Conservation (phyloP, 495 filamentous ascomycete species). For the Cercophora samala region DNA sequence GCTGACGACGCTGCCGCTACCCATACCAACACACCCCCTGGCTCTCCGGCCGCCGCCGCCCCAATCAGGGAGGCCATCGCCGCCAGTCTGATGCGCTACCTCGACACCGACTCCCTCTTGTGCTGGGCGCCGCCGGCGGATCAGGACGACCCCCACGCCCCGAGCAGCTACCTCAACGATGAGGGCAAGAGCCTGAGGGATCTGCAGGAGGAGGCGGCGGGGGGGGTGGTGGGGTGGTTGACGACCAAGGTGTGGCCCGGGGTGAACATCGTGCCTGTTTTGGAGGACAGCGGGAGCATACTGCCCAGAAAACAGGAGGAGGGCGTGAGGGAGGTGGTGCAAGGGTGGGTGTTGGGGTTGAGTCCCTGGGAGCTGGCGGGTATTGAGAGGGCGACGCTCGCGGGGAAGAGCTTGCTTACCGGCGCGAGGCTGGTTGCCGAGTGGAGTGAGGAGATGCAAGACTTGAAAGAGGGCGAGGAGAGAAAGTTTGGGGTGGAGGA, state of each 20-base stretch:
- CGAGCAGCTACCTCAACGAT: constrained; percentile 19
- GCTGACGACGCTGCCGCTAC: constrained; percentile 50
- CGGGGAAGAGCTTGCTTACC: constrained; percentile 79
- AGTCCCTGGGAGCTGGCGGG: constrained; percentile 76
- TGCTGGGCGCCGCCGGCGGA: constrained; percentile 71
- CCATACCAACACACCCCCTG: too few relatives aligned
- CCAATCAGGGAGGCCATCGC: constrained; percentile 56
- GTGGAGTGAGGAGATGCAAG: constrained; percentile 70
- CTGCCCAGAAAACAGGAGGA: constrained; percentile 66
- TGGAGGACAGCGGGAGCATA: constrained; percentile 59
- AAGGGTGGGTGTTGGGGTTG: constrained; percentile 72
- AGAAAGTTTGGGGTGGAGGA: constrained; percentile 61
- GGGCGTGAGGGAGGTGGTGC: constrained; percentile 69
- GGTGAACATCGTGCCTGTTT: constrained; percentile 66
- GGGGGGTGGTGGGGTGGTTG: constrained; percentile 66
- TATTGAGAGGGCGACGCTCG: constrained; percentile 76
- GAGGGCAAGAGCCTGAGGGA: constrained; percentile 59
- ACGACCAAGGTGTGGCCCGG: constrained; percentile 81
- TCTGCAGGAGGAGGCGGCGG: constrained; percentile 63
- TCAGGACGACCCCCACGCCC: constrained; percentile 35
- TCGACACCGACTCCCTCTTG: constrained; percentile 89
- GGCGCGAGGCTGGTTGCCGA: constrained; percentile 75
- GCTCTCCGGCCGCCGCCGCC: constrained; percentile 15
- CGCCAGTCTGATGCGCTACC: constrained; percentile 70
- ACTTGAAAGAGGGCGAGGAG: constrained; percentile 2